Evolutionary conservation across 2,329 filamentous ascomycete species (phyloP), one percentile per base, ranked within the genome.

Genomic region (Scytalidium lignicola): DNA sequence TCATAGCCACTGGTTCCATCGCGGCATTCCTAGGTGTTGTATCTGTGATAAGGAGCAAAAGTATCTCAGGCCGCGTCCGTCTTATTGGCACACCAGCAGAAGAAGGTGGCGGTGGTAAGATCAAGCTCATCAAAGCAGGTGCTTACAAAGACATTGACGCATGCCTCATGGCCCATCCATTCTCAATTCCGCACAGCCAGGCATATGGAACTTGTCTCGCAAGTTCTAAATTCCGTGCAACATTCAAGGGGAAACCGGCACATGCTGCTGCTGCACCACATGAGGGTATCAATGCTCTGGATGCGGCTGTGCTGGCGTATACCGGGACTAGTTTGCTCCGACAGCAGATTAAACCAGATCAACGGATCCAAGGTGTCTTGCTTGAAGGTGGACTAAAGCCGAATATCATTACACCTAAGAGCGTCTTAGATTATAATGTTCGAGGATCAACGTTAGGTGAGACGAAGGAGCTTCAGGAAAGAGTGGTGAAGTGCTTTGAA

Each of bases 101-200:
- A 19, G 50, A 50, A 42, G 43, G 46, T 22, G 47, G 43, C 12
- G 50, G 47, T 32, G 50, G 70, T 21, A 72, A 72, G 54, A 67
- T 72, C 46, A 66, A 64, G 19, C 59, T 73, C 29, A 59, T 73
- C 3, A 55, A 69, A 19, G 68, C 68, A 8, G 69, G 70, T 5
- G 67, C 70, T 13, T 73, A 70, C 56, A 54, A 57, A 21, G 62
- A 65, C 32, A 59, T 68, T 41, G 58, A 64, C 42, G 53, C 55
- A 13, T 57, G 63, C 7, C 47, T 73, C n/a, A 73, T 73, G 70
- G 58, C 62, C 1, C 67, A 70, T 50, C 47, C 48, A 7, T 47
- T 47, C 7, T 68, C 66, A 12, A 71, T 76, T 0, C 64, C 76
- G 10, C 73, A 76, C 51, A 68, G 72, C 3, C 79, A 76, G 1